Evolutionary conservation across 306 rosid genomes (phyloP), one percentile per base, ranked within the genome.

Genomic region (Albizia julibrissin): DNA sequence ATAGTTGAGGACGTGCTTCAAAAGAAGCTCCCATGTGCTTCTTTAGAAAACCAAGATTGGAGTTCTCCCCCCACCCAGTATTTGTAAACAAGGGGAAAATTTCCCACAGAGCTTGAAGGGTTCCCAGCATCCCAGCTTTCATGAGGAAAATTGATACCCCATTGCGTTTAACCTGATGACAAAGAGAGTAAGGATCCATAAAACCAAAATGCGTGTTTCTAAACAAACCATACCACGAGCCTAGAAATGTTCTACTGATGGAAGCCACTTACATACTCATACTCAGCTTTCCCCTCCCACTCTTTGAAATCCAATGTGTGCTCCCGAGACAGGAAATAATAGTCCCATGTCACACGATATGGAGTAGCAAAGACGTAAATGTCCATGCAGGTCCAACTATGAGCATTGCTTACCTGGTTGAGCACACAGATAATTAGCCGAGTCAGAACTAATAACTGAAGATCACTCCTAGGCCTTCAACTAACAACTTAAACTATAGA

Each of bases 371-470:
- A 96, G 82, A 96, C 84, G 77, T 96, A 96, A 64, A 96, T 75
- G 90, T 96, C 99, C 86, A 96, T 84, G 62, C 99, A 96, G 26
- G 97, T 92, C 97, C 94, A 96, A 84, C 99, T 96, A 82, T 96
- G 97, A 79, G 98, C 91, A 33, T 93, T 74, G 79, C 88, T 88
- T 81, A 88, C 92, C 99, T 96, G 91, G 75, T 82, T 40, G 85
- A 66, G 75, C 79, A 82, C 24, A 86, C 0, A 74, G 26, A 69
- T 39, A 66, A 79, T 14, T 37, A 82, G 73, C 37, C 13, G 3
- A 22, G 12, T 71, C 26, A 43, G 58, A 26, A 42, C 12, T 15
- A 71, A 71, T 42, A 44, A 43, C 18, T 6, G 13, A 42, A 71
- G 50, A 43, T 14, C 74, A 43, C 34, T 42, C 19, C 33, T 22